phyloP scores from a whole-genome alignment of 331 rosid species.

The Erythrophleum ivorense region DNA sequence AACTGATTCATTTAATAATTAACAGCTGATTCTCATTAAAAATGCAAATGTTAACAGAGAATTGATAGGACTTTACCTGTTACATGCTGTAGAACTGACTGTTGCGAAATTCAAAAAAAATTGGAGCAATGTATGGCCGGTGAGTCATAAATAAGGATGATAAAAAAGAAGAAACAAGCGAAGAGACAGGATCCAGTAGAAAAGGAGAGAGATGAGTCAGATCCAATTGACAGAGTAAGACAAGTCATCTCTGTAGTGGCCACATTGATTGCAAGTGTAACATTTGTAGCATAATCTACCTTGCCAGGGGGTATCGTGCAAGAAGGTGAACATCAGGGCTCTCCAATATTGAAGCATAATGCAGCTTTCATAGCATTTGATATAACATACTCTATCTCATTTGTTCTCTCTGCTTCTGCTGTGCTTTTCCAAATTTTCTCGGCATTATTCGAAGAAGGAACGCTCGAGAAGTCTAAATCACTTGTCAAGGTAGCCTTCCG shows the following conservation, averaged over 20 bases:
- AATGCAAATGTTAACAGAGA: too few relatives aligned
- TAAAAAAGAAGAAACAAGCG: background rate
- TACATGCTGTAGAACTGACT: background rate
- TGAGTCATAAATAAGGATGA: background rate
- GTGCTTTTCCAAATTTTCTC: background rate
- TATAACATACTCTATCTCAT: background rate
- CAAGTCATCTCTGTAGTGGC: background rate
- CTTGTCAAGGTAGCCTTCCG: accelerated
- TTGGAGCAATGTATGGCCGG: background rate
- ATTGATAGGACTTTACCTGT: background rate
- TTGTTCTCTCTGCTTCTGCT: background rate
- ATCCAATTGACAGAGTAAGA: background rate
- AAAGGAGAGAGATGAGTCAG: background rate
- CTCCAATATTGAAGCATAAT: background rate
- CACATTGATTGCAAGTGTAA: background rate
- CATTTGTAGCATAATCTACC: background rate
- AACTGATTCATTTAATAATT: too few relatives aligned
- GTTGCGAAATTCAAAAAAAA: background rate
- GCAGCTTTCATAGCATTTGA: background rate
- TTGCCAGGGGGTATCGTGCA: background rate
- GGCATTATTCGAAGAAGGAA: accelerated
- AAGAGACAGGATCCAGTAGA: background rate
- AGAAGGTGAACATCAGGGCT: background rate
- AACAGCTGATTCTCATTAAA: too few relatives aligned
- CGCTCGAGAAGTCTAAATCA: background rate